These are phyloP conservation scores for Gomphus bonarii DNA, from an alignment of 1,284 basidiomycete species.

Conservation along the genomic window DNA sequence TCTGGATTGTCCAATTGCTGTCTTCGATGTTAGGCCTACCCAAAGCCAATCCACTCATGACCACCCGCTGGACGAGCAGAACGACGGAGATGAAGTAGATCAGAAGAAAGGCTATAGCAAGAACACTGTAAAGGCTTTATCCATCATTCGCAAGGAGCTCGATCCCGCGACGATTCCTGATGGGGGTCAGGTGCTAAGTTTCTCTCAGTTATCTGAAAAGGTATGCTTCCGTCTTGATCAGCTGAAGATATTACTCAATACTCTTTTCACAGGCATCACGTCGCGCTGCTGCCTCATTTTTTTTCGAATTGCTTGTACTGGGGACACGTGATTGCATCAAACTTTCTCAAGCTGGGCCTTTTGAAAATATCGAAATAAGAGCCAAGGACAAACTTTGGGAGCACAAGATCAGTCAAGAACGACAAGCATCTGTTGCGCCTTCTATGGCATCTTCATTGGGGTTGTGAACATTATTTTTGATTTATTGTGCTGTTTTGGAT, in stretches of 20 bases:
- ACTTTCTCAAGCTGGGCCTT: slow-evolving; percentile 63
- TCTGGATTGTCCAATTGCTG: slow-evolving; percentile 65
- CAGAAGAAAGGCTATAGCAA: slow-evolving; percentile 75
- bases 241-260: neutral
- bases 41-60: slow-evolving; percentile 21
- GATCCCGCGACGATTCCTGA: slow-evolving; percentile 33
- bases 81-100: slow-evolving; percentile 24
- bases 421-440: slow-evolving; percentile 10
- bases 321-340: slow-evolving; percentile 87
- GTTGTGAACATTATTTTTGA: neutral
- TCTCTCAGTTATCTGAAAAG: slow-evolving; percentile 66
- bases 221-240: slow-evolving; percentile 27
- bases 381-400: slow-evolving; percentile 83
- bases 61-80: slow-evolving; percentile 35
- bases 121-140: slow-evolving; percentile 85
- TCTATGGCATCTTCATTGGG: slow-evolving; percentile 10
- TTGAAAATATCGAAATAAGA: slow-evolving; percentile 78
- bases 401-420: slow-evolving; percentile 5
- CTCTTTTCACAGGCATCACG: slow-evolving; percentile 56
- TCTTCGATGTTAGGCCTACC: slow-evolving; percentile 63
- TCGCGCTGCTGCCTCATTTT: slow-evolving; percentile 89
- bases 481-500: neutral
- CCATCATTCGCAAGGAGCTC: slow-evolving; percentile 72
- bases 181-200: slow-evolving; percentile 50
- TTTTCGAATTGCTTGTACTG: slow-evolving; percentile 93